Evolutionary conservation across 2,329 filamentous ascomycete genomes (phyloP), one percentile per base, ranked within the genome.

Genomic region (Mycogone perniciosa): DNA sequence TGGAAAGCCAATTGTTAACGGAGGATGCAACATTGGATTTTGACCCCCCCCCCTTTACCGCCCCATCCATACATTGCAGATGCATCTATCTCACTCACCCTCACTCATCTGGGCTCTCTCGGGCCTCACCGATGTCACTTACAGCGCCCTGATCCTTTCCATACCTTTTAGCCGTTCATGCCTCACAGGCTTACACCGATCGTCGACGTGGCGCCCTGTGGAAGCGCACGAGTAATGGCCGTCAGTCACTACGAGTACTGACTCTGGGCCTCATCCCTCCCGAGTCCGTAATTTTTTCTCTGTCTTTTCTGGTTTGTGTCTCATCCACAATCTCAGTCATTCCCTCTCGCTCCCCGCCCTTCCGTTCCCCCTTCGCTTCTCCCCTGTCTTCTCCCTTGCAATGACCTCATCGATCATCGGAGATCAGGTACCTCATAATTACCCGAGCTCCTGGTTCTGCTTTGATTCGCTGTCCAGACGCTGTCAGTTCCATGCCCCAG

Each of bases 101-200:
- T 34, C 33, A 11, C 33, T 34, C 7, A n/a, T n/a, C 33, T 34
- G 33, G 7, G 37, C 48, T 35, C 34, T 50, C 37, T 50, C 42
- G 42, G 42, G 48, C 48, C 42, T 50, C 48, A 50, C 48, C 48
- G 42, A 50, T 35, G 31, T 2, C 3, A 20, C 20, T 20, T 20
- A 20, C 20, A 20, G 20, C 20, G 20, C 20, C 20, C 20, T 20
- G 20, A 20, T 20, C 20, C 20, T 20, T 20, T 20, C 20, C 20
- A 20, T 20, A 20, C 20, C 20, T 20, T 20, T 20, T 20, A 20
- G 20, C 20, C 20, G 20, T 20, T 20, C 20, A 20, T 20, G 20
- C 20, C 3, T 7, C 11, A 35, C 33, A 35, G 7, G 11, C 7
- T 8, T 35, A 35, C 33, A 35, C 11, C 33, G 7, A 9, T 10